A percentile compares a stretch with the other conserved stretches of the same genome.
These are phyloP conservation scores for Piper longum DNA, from an alignment of 164 flowering plant species.

Conservation along the genomic window DNA sequence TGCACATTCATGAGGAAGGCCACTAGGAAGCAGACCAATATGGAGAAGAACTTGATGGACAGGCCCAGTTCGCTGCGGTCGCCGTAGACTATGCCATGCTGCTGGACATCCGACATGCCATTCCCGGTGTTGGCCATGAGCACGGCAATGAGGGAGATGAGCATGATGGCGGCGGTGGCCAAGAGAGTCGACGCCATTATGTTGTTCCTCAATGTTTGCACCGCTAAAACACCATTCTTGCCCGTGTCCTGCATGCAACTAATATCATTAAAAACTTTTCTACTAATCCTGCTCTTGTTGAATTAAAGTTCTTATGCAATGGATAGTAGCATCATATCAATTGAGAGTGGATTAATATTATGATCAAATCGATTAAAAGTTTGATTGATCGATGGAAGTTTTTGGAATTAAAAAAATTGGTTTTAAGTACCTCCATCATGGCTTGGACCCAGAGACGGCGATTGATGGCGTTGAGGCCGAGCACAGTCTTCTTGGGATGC, in stretches of 20 bases:
- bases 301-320: background rate
- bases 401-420: constrained; percentile 43
- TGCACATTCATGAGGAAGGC: constrained; percentile 11
- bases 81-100: constrained; percentile 32
- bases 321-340: background rate
- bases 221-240: constrained; percentile 30
- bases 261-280: background rate
- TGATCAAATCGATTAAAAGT: background rate
- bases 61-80: constrained; percentile 23
- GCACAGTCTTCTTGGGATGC: constrained; percentile 11
- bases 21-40: constrained; percentile 33
- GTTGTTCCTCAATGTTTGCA: constrained; percentile 12
- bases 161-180: constrained; percentile 17
- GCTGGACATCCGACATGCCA: constrained; percentile 6
- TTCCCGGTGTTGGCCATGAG: constrained; percentile 30
- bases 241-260: constrained; percentile 30
- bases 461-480: constrained; percentile 14
- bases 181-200: constrained; percentile 20
- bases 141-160: constrained; percentile 64
- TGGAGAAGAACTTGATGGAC: constrained; percentile 48
- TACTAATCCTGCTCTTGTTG: background rate
- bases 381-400: constrained; percentile 25
- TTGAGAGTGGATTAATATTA: background rate
- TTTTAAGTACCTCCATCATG: constrained; percentile 16
- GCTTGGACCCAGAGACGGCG: constrained; percentile 11